Evolutionary conservation across 1,139 yeast genomes (phyloP), one percentile per base, ranked within the genome.

Genomic region (Yamadazyma atmosphaerica): DNA sequence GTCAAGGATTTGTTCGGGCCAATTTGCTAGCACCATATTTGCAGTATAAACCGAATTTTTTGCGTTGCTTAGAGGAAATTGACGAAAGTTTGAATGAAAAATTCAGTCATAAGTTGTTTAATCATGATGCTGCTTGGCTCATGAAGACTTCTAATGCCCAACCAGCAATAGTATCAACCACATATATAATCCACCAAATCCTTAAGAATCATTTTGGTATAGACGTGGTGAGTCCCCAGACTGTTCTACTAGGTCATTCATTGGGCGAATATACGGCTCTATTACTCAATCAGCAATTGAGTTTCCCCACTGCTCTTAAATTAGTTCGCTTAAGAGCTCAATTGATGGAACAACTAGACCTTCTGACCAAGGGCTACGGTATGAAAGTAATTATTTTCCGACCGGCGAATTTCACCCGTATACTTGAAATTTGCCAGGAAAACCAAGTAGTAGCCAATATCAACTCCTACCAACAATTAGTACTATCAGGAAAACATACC

Each of bases 31-130:
- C 49, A 9, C 62, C 63, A 2, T 56, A 54, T 37, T 41, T 42
- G 19, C 36, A 43, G 27, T 49, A 50, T 35, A 45, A 43, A 34
- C 48, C 39, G 0, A 36, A 47, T 8, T 51, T 60, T 38, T 44
- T 43, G 14, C 47, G 46, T 8, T 41, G 50, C 15, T 46, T 66
- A 4, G 56, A 63, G 10, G 85, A 79, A 19, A 83, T 88, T 44
- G 74, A 72, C 33, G 86, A 80, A 40, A 77, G 83, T 2, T 81
- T 90, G 47, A 72, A 70, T n/a, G 71, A 63, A 14, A 63, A 70
- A 4, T 82, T 77, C 54, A 59, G 71, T 17, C 34, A 45, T 3
- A 48, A 56, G 13, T 43, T 67, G 27, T 47, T 51, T 27, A 38
- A 46, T 22, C 41, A 46, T 15, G 40, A 39, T 10, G 37, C 43